Base-by-base conservation (phyloP, 345 rosid species). In the Pugionium cornutum region DNA sequence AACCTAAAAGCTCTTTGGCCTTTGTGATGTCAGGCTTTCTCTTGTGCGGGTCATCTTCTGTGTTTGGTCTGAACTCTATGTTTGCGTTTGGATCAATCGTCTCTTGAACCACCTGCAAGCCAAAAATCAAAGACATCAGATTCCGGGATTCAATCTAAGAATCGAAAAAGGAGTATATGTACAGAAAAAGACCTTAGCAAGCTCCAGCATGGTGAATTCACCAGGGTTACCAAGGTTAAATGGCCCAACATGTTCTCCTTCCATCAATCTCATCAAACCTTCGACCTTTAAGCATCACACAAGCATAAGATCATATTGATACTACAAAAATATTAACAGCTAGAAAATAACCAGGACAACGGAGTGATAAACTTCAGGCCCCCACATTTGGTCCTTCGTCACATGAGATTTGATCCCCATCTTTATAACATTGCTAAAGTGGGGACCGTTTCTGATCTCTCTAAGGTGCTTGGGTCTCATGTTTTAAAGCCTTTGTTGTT, bases 181-280 rank as follows among this genome's bases (percentile, higher is more conserved):
- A 57, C 18, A 43, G 44, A 62, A 49, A 18, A 41, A 50, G 44
- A 91, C 98, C 96, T 90, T 68, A 8, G 99, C 99, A 2, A 94
- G 97, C 70, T 90, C 97, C 60, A 94, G 91, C 99, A 95, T 95
- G 73, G 99, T 95, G 79, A 95, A 95, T 89, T 95, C 99, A 47
- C 99, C 99, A 0, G 99, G 99, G 73, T 95, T 95, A 35, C 99
- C 99, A 30, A 95, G 96, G 77, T 95, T 95, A 76, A 95, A 94
- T 45, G 97, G 99, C 2, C 97, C 99, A 4, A 90, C 96, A 27
- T 90, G 95, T 46, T 94, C 92, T 7, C 99, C 91, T 82, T 94
- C 99, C 99, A 94, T 90, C 61, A 94, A 70, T 31, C 97, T 88
- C 81, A 90, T 84, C 56, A 90, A 79, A 64, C 99, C 97, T 76